These are phyloP conservation scores for Earliella scabrosa DNA, from an alignment of 1,284 basidiomycete species.

Conservation along the genomic window DNA sequence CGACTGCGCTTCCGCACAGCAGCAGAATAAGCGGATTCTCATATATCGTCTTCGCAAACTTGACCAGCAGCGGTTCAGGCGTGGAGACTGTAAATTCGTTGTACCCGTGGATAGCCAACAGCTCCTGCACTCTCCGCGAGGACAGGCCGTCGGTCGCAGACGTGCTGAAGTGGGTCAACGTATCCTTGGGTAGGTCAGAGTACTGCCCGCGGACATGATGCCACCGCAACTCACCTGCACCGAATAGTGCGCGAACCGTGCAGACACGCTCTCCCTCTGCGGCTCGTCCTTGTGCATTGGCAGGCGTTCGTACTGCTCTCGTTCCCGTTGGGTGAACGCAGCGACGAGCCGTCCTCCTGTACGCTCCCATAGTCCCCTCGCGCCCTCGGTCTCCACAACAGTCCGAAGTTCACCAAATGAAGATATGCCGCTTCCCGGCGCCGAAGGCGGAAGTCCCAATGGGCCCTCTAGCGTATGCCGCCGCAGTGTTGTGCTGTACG, in stretches of 20 bases:
- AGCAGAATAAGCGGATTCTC: conserved; percentile 93
- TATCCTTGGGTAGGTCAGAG: conserved; percentile 51
- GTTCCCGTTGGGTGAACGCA: conserved; percentile 17
- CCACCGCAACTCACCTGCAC: conserved; percentile 50
- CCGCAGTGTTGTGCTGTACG: conserved; percentile 81
- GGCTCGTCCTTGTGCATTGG: conserved; percentile 36
- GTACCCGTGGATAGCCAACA: conserved; percentile 78
- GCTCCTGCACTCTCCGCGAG: conserved; percentile 63
- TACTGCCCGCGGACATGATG: background rate
- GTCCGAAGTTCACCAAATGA: conserved; percentile 31
- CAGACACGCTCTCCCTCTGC: conserved; percentile 40
- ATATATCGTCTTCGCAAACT: conserved; percentile 93
- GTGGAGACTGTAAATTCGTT: conserved; percentile 94
- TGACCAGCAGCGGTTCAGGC: conserved; percentile 80
- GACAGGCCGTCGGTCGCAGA: conserved; percentile 67
- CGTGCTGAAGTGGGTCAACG: conserved; percentile 68
- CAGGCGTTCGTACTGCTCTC: conserved; percentile 31
- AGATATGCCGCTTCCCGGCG: conserved; percentile 32
- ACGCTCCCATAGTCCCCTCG: conserved; percentile 42
- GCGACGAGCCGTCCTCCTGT: conserved; percentile 42
- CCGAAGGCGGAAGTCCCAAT: conserved; percentile 42
- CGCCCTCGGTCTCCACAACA: conserved; percentile 34
- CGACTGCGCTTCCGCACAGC: conserved; percentile 84
- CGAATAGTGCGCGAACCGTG: conserved; percentile 34
- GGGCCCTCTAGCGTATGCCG: conserved; percentile 58